Base-by-base conservation (phyloP, 805 yeast genomes). In the Ogataea haglerorum region DNA sequence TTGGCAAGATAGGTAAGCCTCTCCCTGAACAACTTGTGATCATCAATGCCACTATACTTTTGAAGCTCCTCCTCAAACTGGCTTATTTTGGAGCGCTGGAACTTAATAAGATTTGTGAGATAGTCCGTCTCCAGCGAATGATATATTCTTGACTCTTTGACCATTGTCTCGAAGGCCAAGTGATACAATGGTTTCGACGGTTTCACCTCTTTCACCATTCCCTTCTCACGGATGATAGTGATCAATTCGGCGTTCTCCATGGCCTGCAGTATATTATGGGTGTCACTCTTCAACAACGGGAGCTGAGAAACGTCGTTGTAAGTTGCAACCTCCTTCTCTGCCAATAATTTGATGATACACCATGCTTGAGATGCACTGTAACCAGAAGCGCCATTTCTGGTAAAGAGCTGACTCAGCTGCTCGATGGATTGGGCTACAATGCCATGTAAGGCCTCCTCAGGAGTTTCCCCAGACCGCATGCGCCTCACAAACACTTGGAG, bases 401-500 rank as follows among this genome's bases (percentile, higher is more conserved):
- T 69, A 61, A 82, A 89, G 54, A 85, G 80, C 40, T 91, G 95
- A 2, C 91, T 78, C 14, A 91, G 76, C 57, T 91, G 97, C 53
- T 87, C 90, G 5, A 91, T 80, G 0, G 96, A 81, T 61, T 89
- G 96, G 18, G 71, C 72, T 5, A 88, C 75, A 83, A 93, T 85
- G 49, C 87, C 90, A 2, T 72, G 63, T 31, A 88, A 65, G 0
- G 98, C 97, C 37, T 75, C 83, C 8, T 65, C 53, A 2, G 96
- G 95, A 6, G 76, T 58, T 58, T 93, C 99, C 6, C 99, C 99
- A 1, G 91, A 79, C 52, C 80, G 80, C 13, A 93, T 76, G 37
- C 98, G 82, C 57, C 98, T 76, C 2, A 84, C 84, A 63, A 87
- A 89, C 21, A 91, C 82, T 62, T 93, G 96, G 37, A 93, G 69